Percentiles rank a stretch among this genome's conserved stretches.
These are phyloP conservation scores for Emmonsia crescens DNA, from an alignment of 2,329 filamentous ascomycete genomes.

Conservation along the genomic window DNA sequence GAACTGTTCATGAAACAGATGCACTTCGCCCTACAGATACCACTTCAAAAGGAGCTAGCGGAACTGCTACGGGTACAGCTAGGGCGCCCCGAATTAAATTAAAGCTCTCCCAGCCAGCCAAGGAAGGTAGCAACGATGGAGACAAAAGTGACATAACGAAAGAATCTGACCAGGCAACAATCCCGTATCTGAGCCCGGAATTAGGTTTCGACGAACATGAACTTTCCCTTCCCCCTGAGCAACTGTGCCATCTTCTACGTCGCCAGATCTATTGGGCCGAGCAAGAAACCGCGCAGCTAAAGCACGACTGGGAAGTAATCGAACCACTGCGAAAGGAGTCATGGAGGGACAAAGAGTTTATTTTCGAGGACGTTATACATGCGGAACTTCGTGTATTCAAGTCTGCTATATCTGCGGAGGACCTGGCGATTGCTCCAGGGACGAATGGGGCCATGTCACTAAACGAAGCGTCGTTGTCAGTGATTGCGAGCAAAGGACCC, in stretches of 20 bases:
- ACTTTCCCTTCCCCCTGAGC: conserved; percentile 29
- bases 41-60: conserved; percentile 27
- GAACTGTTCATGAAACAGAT: conserved; percentile 95
- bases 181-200: conserved; percentile 29
- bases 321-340: conserved; percentile 27
- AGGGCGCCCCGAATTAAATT: conserved; percentile 34
- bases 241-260: conserved; percentile 36
- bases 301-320: conserved; percentile 30
- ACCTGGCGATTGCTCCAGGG: conserved; percentile 5
- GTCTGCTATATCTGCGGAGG: conserved; percentile 10
- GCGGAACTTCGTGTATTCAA: conserved; percentile 30
- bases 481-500: not conserved
- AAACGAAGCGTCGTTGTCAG: not conserved
- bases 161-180: conserved; percentile 24
- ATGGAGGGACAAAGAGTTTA: conserved; percentile 34
- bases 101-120: conserved; percentile 29
- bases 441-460: not conserved
- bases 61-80: conserved; percentile 18
- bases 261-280: conserved; percentile 40
- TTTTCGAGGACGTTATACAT: conserved; percentile 35
- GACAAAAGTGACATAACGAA: conserved; percentile 19
- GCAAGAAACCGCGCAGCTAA: conserved; percentile 31
- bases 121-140: conserved; percentile 17
- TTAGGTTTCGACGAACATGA: conserved; percentile 36
- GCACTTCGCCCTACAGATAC: conserved; percentile 59